Percentiles rank a stretch among this genome's conserved stretches.
Evolutionary conservation across 345 rosid genomes (phyloP).

Genomic region (Combretum micranthum): DNA sequence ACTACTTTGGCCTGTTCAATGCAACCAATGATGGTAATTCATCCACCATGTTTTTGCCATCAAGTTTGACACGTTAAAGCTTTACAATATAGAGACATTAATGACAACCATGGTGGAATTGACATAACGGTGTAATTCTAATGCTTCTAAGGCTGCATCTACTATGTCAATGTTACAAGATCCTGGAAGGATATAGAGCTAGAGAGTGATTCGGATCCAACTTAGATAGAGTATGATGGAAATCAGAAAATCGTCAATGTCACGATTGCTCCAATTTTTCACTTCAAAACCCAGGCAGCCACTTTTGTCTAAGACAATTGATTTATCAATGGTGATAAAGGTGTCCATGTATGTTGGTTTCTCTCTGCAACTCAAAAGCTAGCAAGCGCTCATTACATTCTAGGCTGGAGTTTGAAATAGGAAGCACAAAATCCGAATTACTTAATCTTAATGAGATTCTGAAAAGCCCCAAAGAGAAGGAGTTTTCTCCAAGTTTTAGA

Average conservation of each 20-base stretch:
- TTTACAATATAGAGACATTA: conserved; percentile 15
- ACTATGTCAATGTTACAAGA: not conserved
- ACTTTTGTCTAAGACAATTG: conserved; percentile 10
- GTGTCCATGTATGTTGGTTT: conserved; percentile 62
- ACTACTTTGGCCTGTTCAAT: conserved; percentile 49
- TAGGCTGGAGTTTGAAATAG: conserved; percentile 71
- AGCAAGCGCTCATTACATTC: conserved; percentile 49
- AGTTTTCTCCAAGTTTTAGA: conserved; percentile 9
- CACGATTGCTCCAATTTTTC: conserved; percentile 34
- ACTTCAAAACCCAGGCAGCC: conserved; percentile 30
- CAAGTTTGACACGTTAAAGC: conserved; percentile 59
- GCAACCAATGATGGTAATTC: not conserved
- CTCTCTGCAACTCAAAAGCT: conserved; percentile 55
- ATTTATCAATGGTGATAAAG: conserved; percentile 11
- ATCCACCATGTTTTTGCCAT: conserved; percentile 49
- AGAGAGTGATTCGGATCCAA: conserved; percentile 42
- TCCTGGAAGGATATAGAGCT: conserved; percentile 13
- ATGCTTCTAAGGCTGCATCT: conserved; percentile 8
- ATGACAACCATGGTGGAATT: conserved; percentile 48
- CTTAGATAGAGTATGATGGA: conserved; percentile 61
- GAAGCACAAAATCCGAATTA: conserved; percentile 21
- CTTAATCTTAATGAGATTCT: conserved; percentile 40
- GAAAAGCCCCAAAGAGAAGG: not conserved
- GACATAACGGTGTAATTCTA: conserved; percentile 43
- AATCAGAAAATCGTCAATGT: conserved; percentile 19